A percentile compares a stretch with the other conserved stretches of the same genome.
Evolutionary conservation across 1,284 basidiomycete species (phyloP).

Genomic region (Mycena sp.): DNA sequence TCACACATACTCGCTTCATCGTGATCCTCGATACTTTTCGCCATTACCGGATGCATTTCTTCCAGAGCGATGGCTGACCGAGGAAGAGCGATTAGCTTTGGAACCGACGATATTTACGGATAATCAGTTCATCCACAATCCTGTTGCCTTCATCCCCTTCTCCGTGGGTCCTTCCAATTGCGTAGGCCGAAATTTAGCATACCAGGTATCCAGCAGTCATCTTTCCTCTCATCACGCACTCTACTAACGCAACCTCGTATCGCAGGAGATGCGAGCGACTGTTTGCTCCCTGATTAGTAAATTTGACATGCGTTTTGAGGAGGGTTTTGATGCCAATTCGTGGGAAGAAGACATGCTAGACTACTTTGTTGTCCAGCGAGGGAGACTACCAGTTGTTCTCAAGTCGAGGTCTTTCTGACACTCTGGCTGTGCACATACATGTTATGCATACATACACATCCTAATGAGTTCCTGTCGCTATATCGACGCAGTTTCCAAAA

Average conservation of each 20-base stretch:
- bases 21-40: conserved; percentile 51
- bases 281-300: conserved; percentile 22
- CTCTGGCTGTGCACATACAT: background rate
- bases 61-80: conserved; percentile 53
- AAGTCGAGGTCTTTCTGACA: background rate
- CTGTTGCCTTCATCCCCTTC: conserved; percentile 28
- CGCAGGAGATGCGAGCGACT: conserved; percentile 29
- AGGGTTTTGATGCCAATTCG: conserved; percentile 20
- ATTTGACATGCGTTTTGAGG: conserved; percentile 26
- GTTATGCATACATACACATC: no score
- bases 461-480: no score
- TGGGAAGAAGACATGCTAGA: conserved; percentile 26
- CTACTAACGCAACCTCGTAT: background rate
- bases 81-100: conserved; percentile 14
- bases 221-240: background rate
- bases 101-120: conserved; percentile 18
- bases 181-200: conserved; percentile 29
- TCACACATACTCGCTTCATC: conserved; percentile 51
- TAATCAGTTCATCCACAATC: conserved; percentile 22
- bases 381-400: conserved; percentile 20
- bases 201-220: conserved; percentile 14
- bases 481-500: no score
- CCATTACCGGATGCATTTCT: conserved; percentile 51
- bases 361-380: conserved; percentile 28
- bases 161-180: conserved; percentile 30